Evolutionary conservation across 768 basidiomycete genomes (phyloP).

Genomic region (Tylopilus sp.): DNA sequence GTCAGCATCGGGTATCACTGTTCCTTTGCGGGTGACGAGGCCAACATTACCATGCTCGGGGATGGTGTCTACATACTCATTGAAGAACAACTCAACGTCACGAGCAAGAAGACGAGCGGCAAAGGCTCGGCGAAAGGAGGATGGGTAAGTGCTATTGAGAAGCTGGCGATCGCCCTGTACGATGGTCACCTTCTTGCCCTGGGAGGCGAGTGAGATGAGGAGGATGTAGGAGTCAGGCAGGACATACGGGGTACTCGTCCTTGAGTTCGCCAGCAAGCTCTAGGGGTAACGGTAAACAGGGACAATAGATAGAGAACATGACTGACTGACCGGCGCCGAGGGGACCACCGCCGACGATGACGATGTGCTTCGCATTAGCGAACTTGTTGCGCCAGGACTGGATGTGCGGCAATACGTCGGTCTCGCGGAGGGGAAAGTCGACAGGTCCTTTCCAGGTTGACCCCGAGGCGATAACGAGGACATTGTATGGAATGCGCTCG

Average conservation of each 20-base stretch:
- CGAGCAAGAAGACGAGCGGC: constrained; percentile 39
- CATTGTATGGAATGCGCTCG: constrained; percentile 43
- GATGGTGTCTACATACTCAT: constrained; percentile 49
- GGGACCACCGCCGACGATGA: constrained; percentile 56
- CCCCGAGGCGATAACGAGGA: constrained; percentile 61
- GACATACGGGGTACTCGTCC: constrained; percentile 39
- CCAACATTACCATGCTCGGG: constrained; percentile 36
- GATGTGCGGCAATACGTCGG: constrained; percentile 29
- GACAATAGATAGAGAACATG: background rate
- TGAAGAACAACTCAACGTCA: constrained; percentile 48
- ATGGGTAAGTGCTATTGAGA: constrained; percentile 54
- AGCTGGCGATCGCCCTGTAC: constrained; percentile 54
- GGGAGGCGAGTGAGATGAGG: constrained; percentile 7
- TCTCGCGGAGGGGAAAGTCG: constrained; percentile 38
- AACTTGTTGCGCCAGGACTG: constrained; percentile 32
- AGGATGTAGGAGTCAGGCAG: background rate
- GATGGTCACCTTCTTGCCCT: constrained; percentile 51
- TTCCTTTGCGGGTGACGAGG: constrained; percentile 50
- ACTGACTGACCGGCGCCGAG: constrained; percentile 44
- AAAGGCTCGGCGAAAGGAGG: constrained; percentile 47
- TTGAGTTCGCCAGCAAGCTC: constrained; percentile 45
- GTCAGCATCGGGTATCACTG: constrained; percentile 38
- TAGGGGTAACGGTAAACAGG: constrained; percentile 13
- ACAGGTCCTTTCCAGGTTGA: constrained; percentile 50
- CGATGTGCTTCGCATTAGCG: constrained; percentile 37